Evolutionary conservation across 1,284 basidiomycete genomes (phyloP), one percentile per base, ranked within the genome.

Genomic region (Afroboletus lepidellus): DNA sequence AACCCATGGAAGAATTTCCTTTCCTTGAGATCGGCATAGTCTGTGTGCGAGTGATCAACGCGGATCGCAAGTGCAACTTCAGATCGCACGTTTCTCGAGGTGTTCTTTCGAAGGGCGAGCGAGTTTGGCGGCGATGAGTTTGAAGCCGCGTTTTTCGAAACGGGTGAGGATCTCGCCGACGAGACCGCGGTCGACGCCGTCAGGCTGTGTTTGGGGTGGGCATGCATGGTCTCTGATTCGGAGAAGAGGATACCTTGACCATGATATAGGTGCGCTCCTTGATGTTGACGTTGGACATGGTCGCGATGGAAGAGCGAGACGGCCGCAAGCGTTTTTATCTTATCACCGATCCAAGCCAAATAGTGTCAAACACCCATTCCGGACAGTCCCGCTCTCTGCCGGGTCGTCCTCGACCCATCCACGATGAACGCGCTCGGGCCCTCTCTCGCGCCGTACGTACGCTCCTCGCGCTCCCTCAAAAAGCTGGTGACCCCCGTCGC

Each of bases 131-230:
- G 94, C 94, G 68, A 87, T 78, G 64, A 94, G 85, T 80, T 97
- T 95, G 87, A 86, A 97, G 64, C 94, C 95, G 62, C 94, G 92
- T 77, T 89, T 84, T 82, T 98, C 94, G 76, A 98, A 98, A 65
- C 94, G 85, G 68, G 78, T 65, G 72, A 94, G 90, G 83, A 96
- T 94, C 76, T 94, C 88, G 71, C 95, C 94, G 71, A 96, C 83
- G 77, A 98, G 90, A 63, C 85, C 86, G 66, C 94, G 91, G 78
- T 97, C 92, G 79, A 98, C 95, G 73, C 94, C 94, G 77, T 98
- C 94, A 67, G 94, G 94, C 93, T 96, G 68, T 41, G 23, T 44
- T 48, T 41, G 38, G 32, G 50, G 46, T 53, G 24, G 53, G 29
- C 8, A n/a, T 13, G 29, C 8, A 13, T 18, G 21, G 15, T 29